A percentile compares a stretch with the other conserved stretches of the same genome.
These are phyloP conservation scores for Acacia melanoxylon DNA, from an alignment of 306 rosid genomes.

Conservation along the genomic window DNA sequence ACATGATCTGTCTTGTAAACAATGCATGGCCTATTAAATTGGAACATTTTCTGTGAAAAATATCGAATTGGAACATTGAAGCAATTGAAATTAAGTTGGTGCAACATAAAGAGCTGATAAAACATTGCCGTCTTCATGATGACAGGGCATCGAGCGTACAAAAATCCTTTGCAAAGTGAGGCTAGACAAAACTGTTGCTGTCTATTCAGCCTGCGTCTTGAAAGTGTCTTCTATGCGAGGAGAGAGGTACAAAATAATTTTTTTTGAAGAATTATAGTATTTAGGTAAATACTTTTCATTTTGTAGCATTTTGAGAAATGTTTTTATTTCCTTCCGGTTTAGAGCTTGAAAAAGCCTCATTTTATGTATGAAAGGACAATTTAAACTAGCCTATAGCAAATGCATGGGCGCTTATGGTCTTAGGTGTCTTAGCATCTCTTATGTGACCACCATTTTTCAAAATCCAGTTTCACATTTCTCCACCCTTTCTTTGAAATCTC, in stretches of 20 bases:
- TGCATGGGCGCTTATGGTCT: conserved; percentile 53
- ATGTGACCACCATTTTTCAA: conserved; percentile 25
- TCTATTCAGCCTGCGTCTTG: too few relatives aligned
- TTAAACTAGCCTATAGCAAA: neutral
- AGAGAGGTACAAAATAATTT: neutral
- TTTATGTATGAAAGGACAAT: neutral
- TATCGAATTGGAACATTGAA: too few relatives aligned
- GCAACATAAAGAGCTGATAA: too few relatives aligned
- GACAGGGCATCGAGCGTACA: too few relatives aligned
- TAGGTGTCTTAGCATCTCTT: conserved; percentile 30
- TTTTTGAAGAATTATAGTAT: neutral
- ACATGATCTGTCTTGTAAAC: too few relatives aligned
- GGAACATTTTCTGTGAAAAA: too few relatives aligned
- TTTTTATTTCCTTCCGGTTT: neutral
- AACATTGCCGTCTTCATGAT: too few relatives aligned
- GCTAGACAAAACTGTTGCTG: too few relatives aligned
- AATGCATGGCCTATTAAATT: too few relatives aligned
- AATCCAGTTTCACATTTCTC: conserved; percentile 37
- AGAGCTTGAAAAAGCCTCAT: neutral
- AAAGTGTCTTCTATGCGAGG: neutral
- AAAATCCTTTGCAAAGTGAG: too few relatives aligned
- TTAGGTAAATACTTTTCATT: neutral
- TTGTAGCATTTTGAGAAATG: neutral
- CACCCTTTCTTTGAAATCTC: conserved; percentile 32
- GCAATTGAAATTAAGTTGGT: too few relatives aligned